A percentile compares a stretch with the other conserved stretches of the same genome.
These are phyloP conservation scores for Pichia sp. DNA, from an alignment of 1,139 yeast species.

Conservation along the genomic window DNA sequence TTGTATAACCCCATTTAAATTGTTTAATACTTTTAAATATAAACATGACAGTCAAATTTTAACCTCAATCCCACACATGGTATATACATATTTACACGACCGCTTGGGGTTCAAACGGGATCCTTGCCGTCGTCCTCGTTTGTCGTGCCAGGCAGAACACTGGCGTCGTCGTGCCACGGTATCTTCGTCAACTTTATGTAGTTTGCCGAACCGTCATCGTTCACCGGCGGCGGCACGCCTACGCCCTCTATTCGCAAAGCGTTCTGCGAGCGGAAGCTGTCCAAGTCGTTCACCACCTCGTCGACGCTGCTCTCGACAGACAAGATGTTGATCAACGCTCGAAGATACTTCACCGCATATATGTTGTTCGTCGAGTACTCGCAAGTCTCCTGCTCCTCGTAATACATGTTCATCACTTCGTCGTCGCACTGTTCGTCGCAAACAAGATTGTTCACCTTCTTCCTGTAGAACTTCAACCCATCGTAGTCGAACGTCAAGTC, in stretches of 20 bases:
- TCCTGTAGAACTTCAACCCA: constrained; percentile 11
- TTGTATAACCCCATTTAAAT: background rate
- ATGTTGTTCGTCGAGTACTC: constrained; percentile 7
- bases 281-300: constrained; percentile 13
- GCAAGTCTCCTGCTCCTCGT: background rate
- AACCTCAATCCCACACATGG: too few species aligned
- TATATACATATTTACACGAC: background rate
- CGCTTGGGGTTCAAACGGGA: background rate
- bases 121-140: background rate
- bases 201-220: background rate
- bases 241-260: background rate
- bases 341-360: constrained; percentile 17
- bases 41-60: background rate
- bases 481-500: background rate
- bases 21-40: background rate
- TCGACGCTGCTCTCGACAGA: constrained; percentile 16
- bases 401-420: constrained; percentile 9
- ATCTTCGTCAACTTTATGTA: constrained; percentile 13
- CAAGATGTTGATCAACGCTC: constrained; percentile 13
- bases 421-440: background rate
- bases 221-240: too few species aligned
- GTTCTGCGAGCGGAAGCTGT: constrained; percentile 6
- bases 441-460: constrained; percentile 7
- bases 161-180: constrained; percentile 8
- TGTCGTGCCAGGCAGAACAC: background rate